Conservation (phyloP, 768 basidiomycete species). For the Leccinum uliginosum region DNA sequence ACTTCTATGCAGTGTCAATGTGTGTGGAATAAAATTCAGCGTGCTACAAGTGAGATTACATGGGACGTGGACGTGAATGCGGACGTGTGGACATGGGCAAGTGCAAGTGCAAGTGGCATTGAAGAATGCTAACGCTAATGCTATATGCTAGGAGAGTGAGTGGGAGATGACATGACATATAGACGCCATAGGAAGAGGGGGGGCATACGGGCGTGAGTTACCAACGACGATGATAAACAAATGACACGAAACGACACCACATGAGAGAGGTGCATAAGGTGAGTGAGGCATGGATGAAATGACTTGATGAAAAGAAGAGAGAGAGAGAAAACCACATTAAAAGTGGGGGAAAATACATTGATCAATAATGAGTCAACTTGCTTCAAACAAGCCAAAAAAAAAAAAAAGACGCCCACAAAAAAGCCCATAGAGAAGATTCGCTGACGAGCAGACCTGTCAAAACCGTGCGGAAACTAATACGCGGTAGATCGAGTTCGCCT, state of each 20-base stretch:
- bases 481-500: slow-evolving; percentile 71
- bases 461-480: slow-evolving; percentile 45
- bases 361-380: slow-evolving; percentile 5
- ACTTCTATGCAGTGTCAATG: not conserved
- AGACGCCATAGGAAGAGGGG: not conserved
- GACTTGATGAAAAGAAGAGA: not conserved
- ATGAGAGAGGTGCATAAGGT: not conserved
- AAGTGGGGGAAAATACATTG: not conserved
- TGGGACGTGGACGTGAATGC: not conserved
- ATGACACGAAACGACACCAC: not conserved
- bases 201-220: not conserved
- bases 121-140: not conserved
- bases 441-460: slow-evolving; percentile 11
- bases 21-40: not conserved
- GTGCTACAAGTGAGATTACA: not conserved
- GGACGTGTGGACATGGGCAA: not conserved
- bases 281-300: not conserved
- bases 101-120: not conserved
- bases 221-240: not conserved
- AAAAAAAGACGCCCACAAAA: not conserved
- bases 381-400: slow-evolving; percentile 17
- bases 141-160: not conserved
- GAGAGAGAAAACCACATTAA: not conserved
- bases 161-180: not conserved
- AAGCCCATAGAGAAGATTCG: slow-evolving; percentile 5